phyloP scores from a whole-genome alignment of 2,329 filamentous ascomycete species.

The Penicillium digitatum region DNA sequence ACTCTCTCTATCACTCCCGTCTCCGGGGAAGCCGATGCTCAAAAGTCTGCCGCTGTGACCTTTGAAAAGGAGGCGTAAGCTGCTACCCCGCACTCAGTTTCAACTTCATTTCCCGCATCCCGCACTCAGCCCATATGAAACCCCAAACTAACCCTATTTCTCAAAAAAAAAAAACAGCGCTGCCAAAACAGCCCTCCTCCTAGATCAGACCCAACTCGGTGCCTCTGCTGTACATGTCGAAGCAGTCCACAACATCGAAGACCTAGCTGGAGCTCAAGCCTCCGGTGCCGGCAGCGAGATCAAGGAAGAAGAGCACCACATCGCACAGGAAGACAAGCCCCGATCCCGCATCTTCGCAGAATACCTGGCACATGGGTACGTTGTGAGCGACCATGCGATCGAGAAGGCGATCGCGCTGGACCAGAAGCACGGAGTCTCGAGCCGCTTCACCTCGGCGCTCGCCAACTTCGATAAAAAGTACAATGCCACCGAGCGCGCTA shows the following conservation, averaged over 20 bases:
- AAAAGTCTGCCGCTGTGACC: slow-evolving; percentile 82
- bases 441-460: slow-evolving; percentile 72
- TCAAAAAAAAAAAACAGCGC: slow-evolving; percentile 47
- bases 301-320: slow-evolving; percentile 60
- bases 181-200: slow-evolving; percentile 90
- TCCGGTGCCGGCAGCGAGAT: slow-evolving; percentile 54
- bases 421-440: slow-evolving; percentile 79
- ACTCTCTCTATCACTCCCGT: slow-evolving; percentile 69
- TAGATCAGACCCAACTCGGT: slow-evolving; percentile 95
- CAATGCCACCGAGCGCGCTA: slow-evolving; percentile 82
- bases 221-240: slow-evolving; percentile 71
- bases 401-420: slow-evolving; percentile 83
- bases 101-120: slow-evolving; percentile 7
- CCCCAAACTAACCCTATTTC: neutral
- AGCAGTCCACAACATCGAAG: slow-evolving; percentile 63
- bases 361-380: slow-evolving; percentile 93
- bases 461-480: slow-evolving; percentile 76
- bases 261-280: slow-evolving; percentile 58
- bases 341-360: slow-evolving; percentile 89
- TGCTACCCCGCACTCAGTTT: slow-evolving; percentile 30
- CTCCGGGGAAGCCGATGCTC: slow-evolving; percentile 53
- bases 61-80: slow-evolving; percentile 86
- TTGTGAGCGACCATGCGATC: slow-evolving; percentile 71
- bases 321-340: slow-evolving; percentile 95
- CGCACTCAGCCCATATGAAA: neutral